Evolutionary conservation across 768 basidiomycete species (phyloP), one percentile per base, ranked within the genome.

Genomic region (Favolaschia claudopus): DNA sequence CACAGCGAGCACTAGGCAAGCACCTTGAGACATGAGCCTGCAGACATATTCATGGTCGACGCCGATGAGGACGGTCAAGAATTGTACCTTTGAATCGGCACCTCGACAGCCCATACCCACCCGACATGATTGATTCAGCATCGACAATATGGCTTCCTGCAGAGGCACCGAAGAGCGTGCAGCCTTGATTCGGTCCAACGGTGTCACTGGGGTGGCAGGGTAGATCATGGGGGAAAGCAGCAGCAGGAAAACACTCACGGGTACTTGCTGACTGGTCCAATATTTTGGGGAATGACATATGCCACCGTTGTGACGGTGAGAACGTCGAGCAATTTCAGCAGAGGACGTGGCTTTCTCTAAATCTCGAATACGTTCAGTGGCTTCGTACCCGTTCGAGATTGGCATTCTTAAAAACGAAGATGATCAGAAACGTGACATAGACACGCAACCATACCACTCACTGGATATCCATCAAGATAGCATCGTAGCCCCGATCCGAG

Each of bases 381-480:
- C 85, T 50, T 89, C 84, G 55, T 86, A 85, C 13, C 92, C 92
- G 63, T 92, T 83, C 44, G 93, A 76, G 50, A 94, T 88, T 0
- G 92, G 91, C 90, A 92, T 92, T 69, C 89, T 92, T 62, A 15
- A 24, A 34, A 43, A 39, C n/a, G 52, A 25, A 22, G 27, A 13
- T n/a, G 55, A 54, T 22, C 40, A 29, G 24, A n/a, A 52, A 27
- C 20, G 15, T 9, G 12, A 34, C 32, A 5, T 20, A 32, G 15
- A 20, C 31, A 31, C 24, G 22, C n/a, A 45, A 19, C n/a, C n/a
- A n/a, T 17, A 33, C 36, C 2, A 77, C 87, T 59, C 62, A 91
- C 89, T 91, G 90, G 13, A 93, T 85, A 69, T 93, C 92, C 93
- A 93, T 95, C 42, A 95, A 76, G 14, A 93, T 77, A 55, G 81